Evolutionary conservation across 2,329 filamentous ascomycete genomes (phyloP), one percentile per base, ranked within the genome.

Genomic region (Colletotrichum plurivorum): DNA sequence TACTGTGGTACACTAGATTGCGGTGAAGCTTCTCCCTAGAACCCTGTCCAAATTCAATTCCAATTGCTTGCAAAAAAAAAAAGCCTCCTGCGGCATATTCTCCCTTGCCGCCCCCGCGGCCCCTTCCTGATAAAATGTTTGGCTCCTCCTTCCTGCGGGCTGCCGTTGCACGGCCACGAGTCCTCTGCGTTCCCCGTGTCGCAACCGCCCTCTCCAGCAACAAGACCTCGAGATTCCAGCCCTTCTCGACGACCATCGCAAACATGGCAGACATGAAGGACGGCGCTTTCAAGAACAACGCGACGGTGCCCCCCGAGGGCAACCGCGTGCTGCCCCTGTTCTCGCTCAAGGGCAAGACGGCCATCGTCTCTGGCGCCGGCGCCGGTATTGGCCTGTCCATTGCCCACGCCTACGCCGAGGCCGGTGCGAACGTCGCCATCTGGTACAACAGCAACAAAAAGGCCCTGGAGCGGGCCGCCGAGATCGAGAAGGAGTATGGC

Each of bases 381-480:
- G 87, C 87, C 27, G 91, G 92, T 41, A 92, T 93, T 72, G 92
- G 92, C 49, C 82, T 92, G 27, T 85, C 85, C 5, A 85, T 93
- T 31, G 91, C 90, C 15, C 82, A 91, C 41, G 90, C 84, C 1
- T 84, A 90, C 39, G 91, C 91, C 16, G 92, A 94, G 76, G 89
- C 90, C 16, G 92, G 92, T 56, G 90, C 90, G 67, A 91, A 93
- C 73, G 89, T 93, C 22, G 91, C 90, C 31, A 88, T 93, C 58
- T 93, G 89, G 89, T 93, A 92, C 77, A 91, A 92, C 76, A 88
- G 84, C 78, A 93, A 93, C 80, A 86, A 87, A 75, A 87, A 90
- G 73, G 90, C 90, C 13, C 76, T 89, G 13, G 84, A 87, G 16
- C 84, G 88, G 66, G 91, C 92, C 0, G 84, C 85, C 39, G 88